These are phyloP conservation scores for Blastocystis sp. DNA, from an alignment of 352 stramenopile genomes.

Conservation along the genomic window DNA sequence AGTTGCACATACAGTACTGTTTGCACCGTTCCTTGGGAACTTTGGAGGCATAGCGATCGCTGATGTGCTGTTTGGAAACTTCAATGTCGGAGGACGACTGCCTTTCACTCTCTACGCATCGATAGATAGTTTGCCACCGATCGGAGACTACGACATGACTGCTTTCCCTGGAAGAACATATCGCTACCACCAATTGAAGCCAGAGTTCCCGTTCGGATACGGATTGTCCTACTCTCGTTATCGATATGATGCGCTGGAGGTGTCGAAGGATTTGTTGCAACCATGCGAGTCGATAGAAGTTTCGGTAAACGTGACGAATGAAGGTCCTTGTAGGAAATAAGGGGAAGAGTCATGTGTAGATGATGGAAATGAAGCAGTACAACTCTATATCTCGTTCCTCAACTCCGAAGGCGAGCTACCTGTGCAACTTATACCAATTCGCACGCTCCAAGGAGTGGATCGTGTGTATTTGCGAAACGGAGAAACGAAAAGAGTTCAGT, in stretches of 20 bases:
- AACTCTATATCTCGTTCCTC: neutral
- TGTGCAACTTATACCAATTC: neutral
- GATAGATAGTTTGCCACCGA: neutral
- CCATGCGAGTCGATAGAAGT: neutral
- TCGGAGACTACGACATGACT: neutral
- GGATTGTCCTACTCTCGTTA: neutral
- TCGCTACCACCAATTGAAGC: neutral
- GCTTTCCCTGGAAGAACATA: neutral
- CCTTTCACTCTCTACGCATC: neutral
- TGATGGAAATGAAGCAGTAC: neutral
- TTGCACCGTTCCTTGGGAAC: neutral
- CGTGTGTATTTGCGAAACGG: neutral
- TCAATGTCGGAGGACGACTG: neutral
- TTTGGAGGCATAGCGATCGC: neutral
- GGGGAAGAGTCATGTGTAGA: neutral
- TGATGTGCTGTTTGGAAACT: constrained; percentile 6
- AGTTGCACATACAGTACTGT: neutral
- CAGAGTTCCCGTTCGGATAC: neutral
- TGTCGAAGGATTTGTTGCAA: neutral
- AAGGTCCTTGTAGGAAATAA: neutral
- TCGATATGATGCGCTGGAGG: neutral
- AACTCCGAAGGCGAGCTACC: neutral
- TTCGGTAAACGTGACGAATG: neutral
- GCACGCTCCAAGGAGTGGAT: neutral
- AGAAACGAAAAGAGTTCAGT: neutral